Evolutionary conservation across 2,329 filamentous ascomycete genomes (phyloP).

Genomic region (Neonectria ditissima): DNA sequence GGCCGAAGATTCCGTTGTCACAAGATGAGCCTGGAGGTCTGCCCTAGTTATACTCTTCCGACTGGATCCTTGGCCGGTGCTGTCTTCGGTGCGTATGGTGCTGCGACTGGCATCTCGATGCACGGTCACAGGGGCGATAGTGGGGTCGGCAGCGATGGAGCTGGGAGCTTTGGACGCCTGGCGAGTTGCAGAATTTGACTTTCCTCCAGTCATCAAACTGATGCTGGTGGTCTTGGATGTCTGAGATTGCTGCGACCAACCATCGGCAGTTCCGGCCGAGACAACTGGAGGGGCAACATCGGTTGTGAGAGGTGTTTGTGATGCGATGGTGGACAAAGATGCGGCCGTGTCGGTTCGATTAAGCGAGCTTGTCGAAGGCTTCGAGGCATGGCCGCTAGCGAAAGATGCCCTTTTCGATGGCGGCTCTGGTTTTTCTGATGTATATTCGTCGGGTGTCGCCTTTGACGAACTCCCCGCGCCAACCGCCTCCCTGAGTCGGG

Average conservation of each 20-base stretch:
- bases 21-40: slow-evolving; percentile 54
- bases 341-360: slow-evolving; percentile 55
- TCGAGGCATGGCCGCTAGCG: slow-evolving; percentile 55
- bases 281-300: slow-evolving; percentile 54
- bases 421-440: slow-evolving; percentile 47
- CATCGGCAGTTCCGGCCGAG: slow-evolving; percentile 51
- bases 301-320: slow-evolving; percentile 48
- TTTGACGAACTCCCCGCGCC: slow-evolving; percentile 69
- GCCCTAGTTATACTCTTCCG: slow-evolving; percentile 58
- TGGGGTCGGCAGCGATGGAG: slow-evolving; percentile 56
- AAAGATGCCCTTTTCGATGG: slow-evolving; percentile 57
- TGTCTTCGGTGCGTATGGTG: slow-evolving; percentile 57
- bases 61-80: slow-evolving; percentile 50
- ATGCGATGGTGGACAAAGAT: slow-evolving; percentile 46
- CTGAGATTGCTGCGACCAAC: slow-evolving; percentile 54
- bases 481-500: slow-evolving; percentile 84
- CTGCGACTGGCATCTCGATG: slow-evolving; percentile 61
- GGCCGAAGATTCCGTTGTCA: slow-evolving; percentile 50
- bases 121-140: slow-evolving; percentile 63
- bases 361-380: slow-evolving; percentile 55
- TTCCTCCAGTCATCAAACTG: slow-evolving; percentile 59
- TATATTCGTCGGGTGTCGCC: slow-evolving; percentile 48
- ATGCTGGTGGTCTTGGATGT: slow-evolving; percentile 63
- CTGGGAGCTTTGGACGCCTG: slow-evolving; percentile 59
- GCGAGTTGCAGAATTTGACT: slow-evolving; percentile 54